Percentiles rank a stretch among this genome's conserved stretches.
These are phyloP conservation scores for Actinomortierella wolfii DNA, from an alignment of 371 early-diverging fungal species.

Conservation along the genomic window DNA sequence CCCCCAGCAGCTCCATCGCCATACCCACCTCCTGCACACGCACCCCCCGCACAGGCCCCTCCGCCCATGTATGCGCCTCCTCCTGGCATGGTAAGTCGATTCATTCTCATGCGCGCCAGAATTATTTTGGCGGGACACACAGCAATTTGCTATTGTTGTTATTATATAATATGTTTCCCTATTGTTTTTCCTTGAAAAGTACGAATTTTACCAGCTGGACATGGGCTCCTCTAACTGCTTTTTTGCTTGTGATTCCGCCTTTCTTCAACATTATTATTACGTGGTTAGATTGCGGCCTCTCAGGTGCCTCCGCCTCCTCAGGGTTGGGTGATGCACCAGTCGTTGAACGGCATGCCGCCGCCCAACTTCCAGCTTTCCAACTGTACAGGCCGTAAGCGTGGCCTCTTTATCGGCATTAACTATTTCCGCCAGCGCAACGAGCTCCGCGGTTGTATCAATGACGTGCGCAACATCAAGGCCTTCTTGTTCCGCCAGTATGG, in stretches of 20 bases:
- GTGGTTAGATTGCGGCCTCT: slow-evolving; percentile 45
- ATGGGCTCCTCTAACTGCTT: slow-evolving; percentile 9
- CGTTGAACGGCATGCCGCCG: slow-evolving; percentile 7
- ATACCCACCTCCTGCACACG: no score
- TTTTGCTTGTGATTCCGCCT: no score
- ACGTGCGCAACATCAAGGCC: slow-evolving; percentile 82
- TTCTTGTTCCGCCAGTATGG: slow-evolving; percentile 70
- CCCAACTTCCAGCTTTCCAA: slow-evolving; percentile 68
- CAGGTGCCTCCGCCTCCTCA: slow-evolving; percentile 41
- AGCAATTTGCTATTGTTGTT: no score
- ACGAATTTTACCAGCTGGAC: slow-evolving; percentile 34
- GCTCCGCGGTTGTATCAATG: slow-evolving; percentile 88
- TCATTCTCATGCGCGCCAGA: no score
- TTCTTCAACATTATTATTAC: no score
- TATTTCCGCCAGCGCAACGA: slow-evolving; percentile 73
- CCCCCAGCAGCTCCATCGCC: slow-evolving; percentile 2
- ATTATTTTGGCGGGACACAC: background rate
- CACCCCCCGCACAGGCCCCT: background rate
- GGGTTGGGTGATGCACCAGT: slow-evolving; percentile 35
- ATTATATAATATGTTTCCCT: no score
- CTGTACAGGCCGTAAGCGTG: slow-evolving; percentile 80
- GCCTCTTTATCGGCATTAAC: slow-evolving; percentile 92
- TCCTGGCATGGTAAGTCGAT: no score
- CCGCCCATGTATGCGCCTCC: slow-evolving; percentile 8
- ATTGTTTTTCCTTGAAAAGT: no score